Base-by-base conservation (phyloP, 495 filamentous ascomycete species). In the Xylaria intraflava region DNA sequence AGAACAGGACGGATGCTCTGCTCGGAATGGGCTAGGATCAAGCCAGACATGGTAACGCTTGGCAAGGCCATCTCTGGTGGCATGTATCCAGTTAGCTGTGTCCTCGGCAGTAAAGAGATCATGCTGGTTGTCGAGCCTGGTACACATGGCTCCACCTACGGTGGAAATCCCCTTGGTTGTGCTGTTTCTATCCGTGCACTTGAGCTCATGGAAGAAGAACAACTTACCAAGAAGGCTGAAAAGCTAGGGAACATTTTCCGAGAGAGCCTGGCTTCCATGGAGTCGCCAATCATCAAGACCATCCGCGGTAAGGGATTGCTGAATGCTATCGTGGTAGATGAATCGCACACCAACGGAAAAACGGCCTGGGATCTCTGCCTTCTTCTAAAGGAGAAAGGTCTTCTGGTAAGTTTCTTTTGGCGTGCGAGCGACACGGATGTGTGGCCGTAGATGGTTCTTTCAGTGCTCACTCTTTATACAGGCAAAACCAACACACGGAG, bases 121-220 rank as follows among this genome's bases (percentile, higher is more conserved):
- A 96, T 99, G 93, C 83, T 96, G 60, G 90, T 88, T n/a, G 75
- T 99, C 54, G 94, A 99, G 76, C 87, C 93, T 17, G 93, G 93
- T 36, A 96, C 93, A 24, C 93, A 99, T 65, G 93, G 93, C 29
- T 94, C 88, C 24, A 99, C 93, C 23, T 99, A 97, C 65, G 93
- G 93, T 46, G 93, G 93, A 38, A 99, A 99, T 71, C 93, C 93
- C 2, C 76, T 99, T n/a, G 93, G 89, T 1, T 96, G 90, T 60
- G 93, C 93, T 30, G 89, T 99, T 12, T 92, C 92, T 24, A 95
- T 99, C 65, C 86, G 90, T 50, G 93, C 93, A n/a, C 78, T 99
- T 35, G 90, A 97, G 72, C 78, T 99, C 45, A 83, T 99, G 41
- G 79, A 89, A 60, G 93, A 99, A 64, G 92, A 97, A 73, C 73